A percentile compares a stretch with the other conserved stretches of the same genome.
Conservation (phyloP, 164 flowering plant genomes). For the Euptelea pleiosperma region DNA sequence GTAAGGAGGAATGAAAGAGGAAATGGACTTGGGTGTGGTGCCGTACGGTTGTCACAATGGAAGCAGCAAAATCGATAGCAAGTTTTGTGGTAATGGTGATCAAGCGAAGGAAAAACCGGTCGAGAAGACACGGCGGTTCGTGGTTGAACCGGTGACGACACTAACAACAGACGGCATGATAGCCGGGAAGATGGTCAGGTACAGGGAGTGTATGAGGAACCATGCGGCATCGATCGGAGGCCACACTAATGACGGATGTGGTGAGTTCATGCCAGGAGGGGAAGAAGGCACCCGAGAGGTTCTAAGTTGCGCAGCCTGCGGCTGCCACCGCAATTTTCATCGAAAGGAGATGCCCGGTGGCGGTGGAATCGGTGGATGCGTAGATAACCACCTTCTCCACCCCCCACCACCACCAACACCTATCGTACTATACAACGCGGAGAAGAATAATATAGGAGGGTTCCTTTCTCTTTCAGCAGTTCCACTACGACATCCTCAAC, state of each 20-base stretch:
- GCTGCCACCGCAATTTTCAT: too few relatives aligned
- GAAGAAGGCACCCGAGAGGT: slow-evolving; percentile 15
- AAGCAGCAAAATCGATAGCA: slow-evolving; percentile 4
- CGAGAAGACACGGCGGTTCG: neutral
- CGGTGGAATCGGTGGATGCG: neutral
- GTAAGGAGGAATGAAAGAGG: too few relatives aligned
- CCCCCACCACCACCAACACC: neutral
- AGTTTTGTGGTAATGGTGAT: slow-evolving; percentile 7
- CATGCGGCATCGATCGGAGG: slow-evolving; percentile 33
- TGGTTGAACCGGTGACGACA: neutral
- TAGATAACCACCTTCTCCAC: neutral
- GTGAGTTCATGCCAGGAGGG: too few relatives aligned
- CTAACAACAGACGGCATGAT: too few relatives aligned
- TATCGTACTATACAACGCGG: neutral
- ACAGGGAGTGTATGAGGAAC: slow-evolving; percentile 31
- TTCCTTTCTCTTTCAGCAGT: neutral
- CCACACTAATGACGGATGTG: slow-evolving; percentile 31
- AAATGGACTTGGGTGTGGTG: slow-evolving; percentile 23
- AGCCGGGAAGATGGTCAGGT: neutral
- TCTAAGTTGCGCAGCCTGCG: slow-evolving; percentile 29
- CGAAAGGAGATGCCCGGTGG: slow-evolving; percentile 26
- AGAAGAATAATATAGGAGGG: neutral
- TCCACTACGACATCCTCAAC: neutral
- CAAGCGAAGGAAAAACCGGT: neutral
- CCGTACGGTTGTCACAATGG: slow-evolving; percentile 11